These are phyloP conservation scores for Penicillium arizonense DNA, from an alignment of 495 filamentous ascomycete species.

Conservation along the genomic window DNA sequence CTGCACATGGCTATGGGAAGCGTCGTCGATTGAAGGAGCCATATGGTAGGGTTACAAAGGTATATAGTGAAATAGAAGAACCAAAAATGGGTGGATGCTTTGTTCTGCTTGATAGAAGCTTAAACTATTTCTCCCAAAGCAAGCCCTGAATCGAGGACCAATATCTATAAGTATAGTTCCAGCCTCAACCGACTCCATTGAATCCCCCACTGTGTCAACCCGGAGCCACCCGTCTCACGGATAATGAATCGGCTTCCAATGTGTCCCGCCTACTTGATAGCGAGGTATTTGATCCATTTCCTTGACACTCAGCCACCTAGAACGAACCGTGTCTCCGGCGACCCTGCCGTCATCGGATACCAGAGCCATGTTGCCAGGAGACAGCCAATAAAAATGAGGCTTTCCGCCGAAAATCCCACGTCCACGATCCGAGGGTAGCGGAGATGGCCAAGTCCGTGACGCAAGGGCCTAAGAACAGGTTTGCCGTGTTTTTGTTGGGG, in stretches of 20 bases:
- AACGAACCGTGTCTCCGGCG: constrained; percentile 5
- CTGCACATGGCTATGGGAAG: constrained; percentile 9
- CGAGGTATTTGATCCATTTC: not conserved
- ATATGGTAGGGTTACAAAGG: constrained; percentile 6
- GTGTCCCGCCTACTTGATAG: constrained; percentile 2
- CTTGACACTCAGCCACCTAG: not conserved
- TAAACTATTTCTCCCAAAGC: constrained; percentile 7
- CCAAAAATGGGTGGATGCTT: not conserved
- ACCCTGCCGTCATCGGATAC: constrained; percentile 22
- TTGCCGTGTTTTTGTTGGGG: not conserved
- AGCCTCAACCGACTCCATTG: not conserved
- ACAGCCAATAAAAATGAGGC: constrained; percentile 14
- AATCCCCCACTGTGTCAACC: constrained; percentile 5
- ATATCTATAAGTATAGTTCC: constrained; percentile 22
- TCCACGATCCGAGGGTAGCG: constrained; percentile 15
- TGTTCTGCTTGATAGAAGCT: not conserved
- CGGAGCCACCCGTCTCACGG: constrained; percentile 17
- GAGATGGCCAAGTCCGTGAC: constrained; percentile 10
- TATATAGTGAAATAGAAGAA: not conserved
- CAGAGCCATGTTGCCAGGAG: constrained; percentile 1
- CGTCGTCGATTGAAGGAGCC: constrained; percentile 31
- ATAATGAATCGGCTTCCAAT: constrained; percentile 18
- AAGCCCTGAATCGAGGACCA: not conserved
- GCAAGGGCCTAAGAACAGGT: constrained; percentile 5
- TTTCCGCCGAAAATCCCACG: constrained; percentile 25